Evolutionary conservation across 257 asterid genomes (phyloP), one percentile per base, ranked within the genome.

Genomic region (Osmanthus fragrans): DNA sequence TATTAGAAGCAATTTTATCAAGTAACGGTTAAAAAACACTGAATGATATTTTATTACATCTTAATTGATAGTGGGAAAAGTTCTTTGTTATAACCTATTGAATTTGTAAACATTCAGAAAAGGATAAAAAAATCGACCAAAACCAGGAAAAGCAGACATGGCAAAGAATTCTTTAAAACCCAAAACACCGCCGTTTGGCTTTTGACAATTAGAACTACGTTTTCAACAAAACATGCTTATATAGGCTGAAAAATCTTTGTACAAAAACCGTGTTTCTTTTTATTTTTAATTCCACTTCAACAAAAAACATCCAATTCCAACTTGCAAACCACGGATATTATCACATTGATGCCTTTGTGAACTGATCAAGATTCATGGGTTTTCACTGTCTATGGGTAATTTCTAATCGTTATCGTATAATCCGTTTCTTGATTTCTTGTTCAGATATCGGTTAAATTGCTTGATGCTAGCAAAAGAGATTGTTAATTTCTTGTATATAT

Each of bases 311-410:
- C 29, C 67, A 8, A 58, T n/a, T 58, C 67, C 67, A 1, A 58
- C 67, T 58, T 58, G 67, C 67, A 58, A 58, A n/a, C 67, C 11
- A 58, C 67, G 21, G 67, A 23, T 60, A 60, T 21, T 23, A 60
- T 60, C 68, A 23, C 11, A 25, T 23, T 60, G 32, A 30, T 25
- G 68, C 68, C 68, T 60, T 23, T 10, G 32, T 60, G 18, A 60
- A 60, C 68, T 60, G 68, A 21, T 60, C 32, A 60, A 60, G 67
- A 60, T 60, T 60, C 67, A 60, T 60, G 33, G 68, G 68, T 60
- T 18, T 7, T 7, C 32, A 10, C 16, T 25, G 8, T 18, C 11
- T 60, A 3, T 60, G 16, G 68, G 68, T 60, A 60, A 25, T 60
- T 37, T 37, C 12, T 60, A 60, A 21, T 60, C 18, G 12, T 10